A percentile compares a stretch with the other conserved stretches of the same genome.
These are phyloP conservation scores for Scheffersomyces amazonensis DNA, from an alignment of 805 yeast genomes.

Conservation along the genomic window DNA sequence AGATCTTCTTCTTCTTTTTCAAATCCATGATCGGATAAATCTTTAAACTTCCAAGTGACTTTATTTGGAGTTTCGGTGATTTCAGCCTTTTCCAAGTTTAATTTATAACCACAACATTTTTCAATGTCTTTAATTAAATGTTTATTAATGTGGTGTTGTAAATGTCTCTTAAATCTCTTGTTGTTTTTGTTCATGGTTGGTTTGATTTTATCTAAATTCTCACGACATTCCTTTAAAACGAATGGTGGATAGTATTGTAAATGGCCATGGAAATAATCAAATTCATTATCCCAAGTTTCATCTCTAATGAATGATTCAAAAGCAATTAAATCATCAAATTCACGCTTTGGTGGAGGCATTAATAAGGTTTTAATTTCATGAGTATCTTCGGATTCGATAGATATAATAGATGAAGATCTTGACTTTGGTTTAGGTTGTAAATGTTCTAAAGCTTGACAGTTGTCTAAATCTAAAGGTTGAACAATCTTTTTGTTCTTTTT, in stretches of 20 bases:
- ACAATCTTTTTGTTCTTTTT: background rate
- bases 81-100: constrained; percentile 47
- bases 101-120: constrained; percentile 55
- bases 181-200: constrained; percentile 71
- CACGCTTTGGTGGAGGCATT: constrained; percentile 40
- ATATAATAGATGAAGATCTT: constrained; percentile 37
- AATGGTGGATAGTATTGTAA: constrained; percentile 73
- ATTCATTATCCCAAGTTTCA: constrained; percentile 76
- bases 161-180: constrained; percentile 67
- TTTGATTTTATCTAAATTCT: constrained; percentile 68
- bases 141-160: constrained; percentile 72
- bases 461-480: constrained; percentile 32
- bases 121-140: constrained; percentile 68
- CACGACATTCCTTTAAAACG: constrained; percentile 61
- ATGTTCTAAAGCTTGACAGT: constrained; percentile 36
- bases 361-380: constrained; percentile 22
- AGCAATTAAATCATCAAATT: constrained; percentile 60
- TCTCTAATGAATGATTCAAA: constrained; percentile 66
- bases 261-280: constrained; percentile 65
- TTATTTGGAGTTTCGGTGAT: constrained; percentile 48
- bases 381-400: constrained; percentile 33
- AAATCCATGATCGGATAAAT: constrained; percentile 56
- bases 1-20: constrained; percentile 42
- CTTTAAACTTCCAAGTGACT: constrained; percentile 63
- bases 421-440: constrained; percentile 37